These are phyloP conservation scores for Talaromyces sp. DNA, from an alignment of 2,329 filamentous ascomycete species.

Conservation along the genomic window DNA sequence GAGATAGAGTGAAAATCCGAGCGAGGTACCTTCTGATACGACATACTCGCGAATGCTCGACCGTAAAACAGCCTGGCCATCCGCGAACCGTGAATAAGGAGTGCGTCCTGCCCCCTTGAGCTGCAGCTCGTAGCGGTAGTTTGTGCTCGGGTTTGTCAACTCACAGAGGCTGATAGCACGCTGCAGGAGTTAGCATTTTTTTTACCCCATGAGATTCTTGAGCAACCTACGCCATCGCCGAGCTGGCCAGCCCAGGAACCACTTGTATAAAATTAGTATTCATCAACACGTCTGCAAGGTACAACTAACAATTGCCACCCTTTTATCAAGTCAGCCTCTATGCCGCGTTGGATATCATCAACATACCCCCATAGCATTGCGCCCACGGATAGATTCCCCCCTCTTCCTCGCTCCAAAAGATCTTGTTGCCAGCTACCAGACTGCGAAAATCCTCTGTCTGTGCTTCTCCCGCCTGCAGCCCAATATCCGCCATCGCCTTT, in stretches of 20 bases:
- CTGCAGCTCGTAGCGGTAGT: slow-evolving; percentile 80
- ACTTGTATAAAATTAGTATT: slow-evolving; percentile 19
- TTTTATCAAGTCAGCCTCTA: slow-evolving; percentile 22
- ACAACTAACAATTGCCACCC: slow-evolving; percentile 46
- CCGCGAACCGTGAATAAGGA: slow-evolving; percentile 92
- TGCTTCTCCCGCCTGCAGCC: slow-evolving; percentile 63
- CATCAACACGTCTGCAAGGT: background rate
- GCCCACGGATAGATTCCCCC: slow-evolving; percentile 95
- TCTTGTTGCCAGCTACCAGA: slow-evolving; percentile 73
- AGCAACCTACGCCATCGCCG: slow-evolving; percentile 64
- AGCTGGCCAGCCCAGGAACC: slow-evolving; percentile 95
- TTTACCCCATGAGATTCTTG: background rate
- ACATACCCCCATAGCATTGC: slow-evolving; percentile 83
- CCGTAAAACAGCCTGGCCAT: slow-evolving; percentile 87
- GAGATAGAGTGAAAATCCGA: background rate
- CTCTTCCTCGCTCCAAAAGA: slow-evolving; percentile 67
- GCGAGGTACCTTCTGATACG: slow-evolving; percentile 65
- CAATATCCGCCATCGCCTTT: slow-evolving; percentile 74
- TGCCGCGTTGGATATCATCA: background rate
- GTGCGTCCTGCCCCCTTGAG: slow-evolving; percentile 91
- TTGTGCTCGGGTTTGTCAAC: slow-evolving; percentile 66
- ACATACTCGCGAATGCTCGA: slow-evolving; percentile 93
- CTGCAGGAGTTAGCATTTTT: slow-evolving; percentile 15
- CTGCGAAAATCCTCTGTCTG: slow-evolving; percentile 68
- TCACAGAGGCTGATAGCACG: slow-evolving; percentile 94